phyloP scores from a whole-genome alignment of 2,329 filamentous ascomycete genomes.

The Botrytis sinoallii region DNA sequence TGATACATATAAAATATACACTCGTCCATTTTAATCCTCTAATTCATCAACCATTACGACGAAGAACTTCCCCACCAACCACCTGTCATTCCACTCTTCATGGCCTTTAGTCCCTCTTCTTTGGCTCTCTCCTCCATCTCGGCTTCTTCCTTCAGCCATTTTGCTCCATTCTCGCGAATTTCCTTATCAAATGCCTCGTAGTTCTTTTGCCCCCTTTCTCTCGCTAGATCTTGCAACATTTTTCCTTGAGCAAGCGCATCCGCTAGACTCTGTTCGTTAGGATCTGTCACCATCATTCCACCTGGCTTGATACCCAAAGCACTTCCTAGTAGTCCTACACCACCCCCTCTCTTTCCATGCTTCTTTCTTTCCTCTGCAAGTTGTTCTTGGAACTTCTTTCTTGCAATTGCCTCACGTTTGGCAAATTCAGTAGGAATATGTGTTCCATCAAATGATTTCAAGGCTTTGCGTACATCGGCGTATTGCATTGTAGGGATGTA shows the following conservation, averaged over 20 bases:
- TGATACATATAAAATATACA: slow-evolving; percentile 11
- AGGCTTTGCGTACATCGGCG: slow-evolving; percentile 77
- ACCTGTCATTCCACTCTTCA: slow-evolving; percentile 71
- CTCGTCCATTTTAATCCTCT: not conserved
- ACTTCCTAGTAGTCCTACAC: slow-evolving; percentile 65
- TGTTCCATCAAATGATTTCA: slow-evolving; percentile 86
- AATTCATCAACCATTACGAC: slow-evolving; percentile 8
- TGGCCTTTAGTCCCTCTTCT: slow-evolving; percentile 86
- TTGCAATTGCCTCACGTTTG: slow-evolving; percentile 77
- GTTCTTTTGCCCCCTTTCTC: slow-evolving; percentile 85
- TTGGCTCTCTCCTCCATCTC: slow-evolving; percentile 83
- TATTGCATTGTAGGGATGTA: slow-evolving; percentile 94
- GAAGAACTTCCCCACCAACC: slow-evolving; percentile 47
- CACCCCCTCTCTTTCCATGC: slow-evolving; percentile 52
- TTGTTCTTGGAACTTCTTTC: slow-evolving; percentile 80
- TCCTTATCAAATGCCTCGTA: slow-evolving; percentile 88
- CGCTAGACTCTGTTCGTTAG: slow-evolving; percentile 58
- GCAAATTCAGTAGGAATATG: slow-evolving; percentile 90
- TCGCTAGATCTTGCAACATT: slow-evolving; percentile 93
- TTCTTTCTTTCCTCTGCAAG: slow-evolving; percentile 66
- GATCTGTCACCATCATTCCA: slow-evolving; percentile 56
- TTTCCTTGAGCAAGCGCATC: slow-evolving; percentile 88
- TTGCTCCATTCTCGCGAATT: slow-evolving; percentile 88
- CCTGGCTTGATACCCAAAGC: slow-evolving; percentile 75
- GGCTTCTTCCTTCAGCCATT: slow-evolving; percentile 93